Base-by-base conservation (phyloP, 768 basidiomycete genomes). In the Omphalotus guepiniiformis region DNA sequence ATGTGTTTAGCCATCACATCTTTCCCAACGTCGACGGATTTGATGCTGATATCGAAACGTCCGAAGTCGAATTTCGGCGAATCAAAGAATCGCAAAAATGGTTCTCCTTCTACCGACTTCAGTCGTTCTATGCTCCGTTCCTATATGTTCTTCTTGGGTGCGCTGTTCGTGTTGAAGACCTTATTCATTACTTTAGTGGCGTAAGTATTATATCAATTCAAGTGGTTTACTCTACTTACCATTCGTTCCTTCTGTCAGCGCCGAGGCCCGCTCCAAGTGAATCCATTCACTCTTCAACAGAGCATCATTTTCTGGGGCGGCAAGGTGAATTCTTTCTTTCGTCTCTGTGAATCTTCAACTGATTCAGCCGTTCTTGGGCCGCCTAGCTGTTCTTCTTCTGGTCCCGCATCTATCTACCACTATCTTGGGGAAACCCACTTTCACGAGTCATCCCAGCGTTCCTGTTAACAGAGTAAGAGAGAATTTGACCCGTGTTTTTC, bases 1-100 rank as follows among this genome's bases (percentile, higher is more conserved):
- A 42, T 30, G 19, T 30, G 13, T 28, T 42, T 26, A 42, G 41
- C 41, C 41, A 42, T 19, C 41, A 42, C 18, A 42, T 42, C 15
- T 42, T 42, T 27, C 23, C 41, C 15, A 42, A 42, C 18, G 41
- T 42, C 4, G 41, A 42, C 19, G 41, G 41, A 4, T 42, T 29
- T 13, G 41, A 42, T 42, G 19, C 41, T 6, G 41, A 42, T n/a
- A 42, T 42, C 27, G 41, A 42, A 12, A 42, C 41, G 2, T 30
- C 41, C 6, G 41, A 42, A 12, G 21, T 42, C 19, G 41, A 30
- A 21, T 42, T 42, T 21, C 27, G 27, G 13, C 41, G 41, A 13
- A 42, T 42, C 41, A 42, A 42, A 18, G 12, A 27, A 4, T 27
- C 41, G 13, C 41, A 42, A 30, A 19, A 18, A 9, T 42, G 32